Evolutionary conservation across 2,329 filamentous ascomycete genomes (phyloP).

Genomic region (Neonectria faginata): DNA sequence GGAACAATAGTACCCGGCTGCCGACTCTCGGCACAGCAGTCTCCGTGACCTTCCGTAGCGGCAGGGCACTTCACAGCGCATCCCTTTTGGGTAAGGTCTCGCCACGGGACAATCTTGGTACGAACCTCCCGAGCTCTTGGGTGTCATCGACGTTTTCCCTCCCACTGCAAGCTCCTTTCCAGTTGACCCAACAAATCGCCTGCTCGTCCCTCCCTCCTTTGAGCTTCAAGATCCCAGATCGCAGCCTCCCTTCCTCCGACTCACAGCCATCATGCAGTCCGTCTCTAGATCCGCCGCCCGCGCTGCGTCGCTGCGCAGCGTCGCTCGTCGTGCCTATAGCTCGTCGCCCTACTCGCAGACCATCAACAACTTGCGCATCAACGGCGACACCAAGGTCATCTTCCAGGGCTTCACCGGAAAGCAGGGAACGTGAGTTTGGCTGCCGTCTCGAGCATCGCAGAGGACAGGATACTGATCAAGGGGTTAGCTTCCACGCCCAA

Average conservation of each 20-base stretch:
- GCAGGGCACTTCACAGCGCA: conserved; percentile 28
- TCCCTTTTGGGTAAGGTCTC: conserved; percentile 42
- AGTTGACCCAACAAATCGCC: conserved; percentile 29
- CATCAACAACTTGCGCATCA: conserved; percentile 90
- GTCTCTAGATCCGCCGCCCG: conserved; percentile 76
- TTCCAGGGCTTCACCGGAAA: conserved; percentile 98
- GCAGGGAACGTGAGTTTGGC: conserved; percentile 84
- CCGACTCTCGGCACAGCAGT: conserved; percentile 39
- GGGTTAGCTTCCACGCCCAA: conserved; percentile 88
- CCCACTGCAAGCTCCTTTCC: conserved; percentile 33
- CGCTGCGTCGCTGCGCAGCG: conserved; percentile 75
- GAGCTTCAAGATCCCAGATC: conserved; percentile 19
- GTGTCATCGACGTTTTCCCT: conserved; percentile 45
- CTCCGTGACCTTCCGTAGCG: conserved; percentile 47
- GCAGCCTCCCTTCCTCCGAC: conserved; percentile 23
- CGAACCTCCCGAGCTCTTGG: conserved; percentile 45
- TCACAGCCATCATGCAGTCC: conserved; percentile 78
- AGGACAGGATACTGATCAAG: conserved; percentile 28
- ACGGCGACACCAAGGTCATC: conserved; percentile 90
- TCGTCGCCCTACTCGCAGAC: conserved; percentile 80
- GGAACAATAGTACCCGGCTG: conserved; percentile 41
- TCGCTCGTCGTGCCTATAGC: conserved; percentile 78
- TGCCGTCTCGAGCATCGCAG: not conserved
- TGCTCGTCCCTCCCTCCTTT: conserved; percentile 22
- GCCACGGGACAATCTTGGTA: conserved; percentile 49